phyloP scores from a whole-genome alignment of 805 yeast species.

The Candida railenensis region DNA sequence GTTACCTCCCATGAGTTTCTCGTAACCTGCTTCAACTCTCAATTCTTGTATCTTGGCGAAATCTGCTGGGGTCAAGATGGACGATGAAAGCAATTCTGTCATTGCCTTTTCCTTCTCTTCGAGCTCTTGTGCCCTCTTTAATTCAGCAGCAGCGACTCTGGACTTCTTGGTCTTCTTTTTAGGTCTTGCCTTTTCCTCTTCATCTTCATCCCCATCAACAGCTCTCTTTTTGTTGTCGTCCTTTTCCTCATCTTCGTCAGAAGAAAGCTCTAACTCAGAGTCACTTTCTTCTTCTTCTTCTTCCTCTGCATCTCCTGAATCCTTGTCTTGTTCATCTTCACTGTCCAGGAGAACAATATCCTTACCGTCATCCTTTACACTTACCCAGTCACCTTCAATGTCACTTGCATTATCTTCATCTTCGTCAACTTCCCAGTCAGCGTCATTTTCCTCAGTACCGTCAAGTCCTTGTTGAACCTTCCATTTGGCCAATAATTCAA shows the following conservation, averaged over 20 bases:
- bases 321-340: constrained; percentile 48
- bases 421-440: constrained; percentile 61
- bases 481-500: constrained; percentile 90
- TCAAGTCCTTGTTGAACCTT: constrained; percentile 57
- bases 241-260: constrained; percentile 22
- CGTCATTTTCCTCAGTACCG: constrained; percentile 50
- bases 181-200: constrained; percentile 25
- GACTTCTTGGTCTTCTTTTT: constrained; percentile 15
- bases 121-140: constrained; percentile 39
- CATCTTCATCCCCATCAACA: constrained; percentile 47
- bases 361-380: constrained; percentile 80
- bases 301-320: constrained; percentile 19
- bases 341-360: constrained; percentile 54
- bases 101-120: constrained; percentile 22
- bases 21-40: constrained; percentile 79
- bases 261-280: constrained; percentile 27
- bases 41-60: constrained; percentile 93
- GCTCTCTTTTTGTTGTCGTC: constrained; percentile 35
- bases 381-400: constrained; percentile 90
- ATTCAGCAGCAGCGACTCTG: constrained; percentile 29
- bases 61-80: constrained; percentile 95
- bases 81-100: constrained; percentile 63
- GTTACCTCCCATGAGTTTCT: constrained; percentile 65
- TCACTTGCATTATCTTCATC: constrained; percentile 49
- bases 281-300: constrained; percentile 30